Percentiles rank a stretch among this genome's conserved stretches.
phyloP scores from a whole-genome alignment of 192 early-diverging fungal species.

The Diversispora epigaea region DNA sequence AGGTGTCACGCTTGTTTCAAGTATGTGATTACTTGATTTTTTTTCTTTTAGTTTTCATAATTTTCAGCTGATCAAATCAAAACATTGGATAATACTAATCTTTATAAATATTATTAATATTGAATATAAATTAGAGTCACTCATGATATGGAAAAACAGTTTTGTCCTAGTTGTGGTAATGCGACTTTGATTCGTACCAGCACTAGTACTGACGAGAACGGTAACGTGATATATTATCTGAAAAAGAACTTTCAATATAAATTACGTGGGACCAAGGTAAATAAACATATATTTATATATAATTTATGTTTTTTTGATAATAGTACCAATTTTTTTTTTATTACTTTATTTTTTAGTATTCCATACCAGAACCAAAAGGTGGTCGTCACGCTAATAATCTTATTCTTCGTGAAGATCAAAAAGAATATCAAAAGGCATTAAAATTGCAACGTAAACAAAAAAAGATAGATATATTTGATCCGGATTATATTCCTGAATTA shows the following conservation, averaged over 20 bases:
- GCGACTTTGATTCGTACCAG: slow-evolving; percentile 83
- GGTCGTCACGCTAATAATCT: slow-evolving; percentile 75
- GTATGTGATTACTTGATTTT: slow-evolving; percentile 51
- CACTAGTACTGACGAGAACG: slow-evolving; percentile 74
- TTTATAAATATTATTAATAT: neutral
- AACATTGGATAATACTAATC: neutral
- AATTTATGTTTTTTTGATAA: neutral
- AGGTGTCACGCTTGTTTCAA: slow-evolving; percentile 94
- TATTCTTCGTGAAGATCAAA: slow-evolving; percentile 88
- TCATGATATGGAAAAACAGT: slow-evolving; percentile 82
- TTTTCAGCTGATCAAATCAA: neutral
- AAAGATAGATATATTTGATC: slow-evolving; percentile 64
- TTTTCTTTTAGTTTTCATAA: neutral
- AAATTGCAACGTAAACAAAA: slow-evolving; percentile 52
- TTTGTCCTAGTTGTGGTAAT: slow-evolving; percentile 92
- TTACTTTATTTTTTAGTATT: slow-evolving; percentile 59
- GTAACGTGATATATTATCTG: slow-evolving; percentile 77
- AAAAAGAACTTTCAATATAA: slow-evolving; percentile 92
- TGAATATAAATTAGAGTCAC: slow-evolving; percentile 57
- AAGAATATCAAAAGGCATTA: slow-evolving; percentile 72
- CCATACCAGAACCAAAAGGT: slow-evolving; percentile 80
- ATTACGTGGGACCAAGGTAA: slow-evolving; percentile 80
- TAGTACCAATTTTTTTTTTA: neutral
- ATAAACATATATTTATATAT: neutral
- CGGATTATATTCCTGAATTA: slow-evolving; percentile 61